Base-by-base conservation (phyloP, 1,139 yeast genomes). In the Taphrina populina region DNA sequence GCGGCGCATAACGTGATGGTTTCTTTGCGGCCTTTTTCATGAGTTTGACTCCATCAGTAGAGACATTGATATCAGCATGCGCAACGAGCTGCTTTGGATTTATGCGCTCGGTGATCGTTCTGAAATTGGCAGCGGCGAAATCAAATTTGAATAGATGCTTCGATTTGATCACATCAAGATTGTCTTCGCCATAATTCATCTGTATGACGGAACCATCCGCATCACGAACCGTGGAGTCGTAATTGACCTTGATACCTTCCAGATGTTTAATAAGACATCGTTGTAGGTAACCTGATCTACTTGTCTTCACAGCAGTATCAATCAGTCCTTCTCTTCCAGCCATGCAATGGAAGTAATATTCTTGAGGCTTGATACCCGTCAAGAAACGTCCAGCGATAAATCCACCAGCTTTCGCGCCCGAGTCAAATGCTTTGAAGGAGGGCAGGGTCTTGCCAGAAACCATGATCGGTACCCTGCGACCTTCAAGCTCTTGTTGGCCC, bases 321-420 rank as follows among this genome's bases (percentile, higher is more conserved):
- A 94, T 94, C 69, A 94, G 80, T 74, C 99, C 99, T 78, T 94
- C 99, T 77, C 99, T 84, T 71, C 99, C 99, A 59, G 99, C 99
- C 99, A 94, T 94, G 78, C 98, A 92, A 76, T 94, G 99, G 92
- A 94, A 94, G 69, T 90, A 94, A 72, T 94, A 94, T 71, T 94
- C 99, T 73, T 94, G 99, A n/a, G 98, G 98, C 70, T 88, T 82
- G 64, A 94, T 86, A 71, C 98, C 98, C 35, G 97, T 88, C 71
- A 88, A 92, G 82, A 94, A 94, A 67, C 99, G 85, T 62, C 95
- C 95, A 69, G 92, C 87, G 69, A 94, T 88, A 69, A 88, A 94
- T 58, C 99, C 99, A 77, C 99, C 98, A 30, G 99, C 97, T 70
- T 95, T 80, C 4, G 97, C 96, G 70, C 88, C 92, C 24, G 98